Base-by-base conservation (phyloP, 2,329 filamentous ascomycete species). In the Scytalidium sp. region DNA sequence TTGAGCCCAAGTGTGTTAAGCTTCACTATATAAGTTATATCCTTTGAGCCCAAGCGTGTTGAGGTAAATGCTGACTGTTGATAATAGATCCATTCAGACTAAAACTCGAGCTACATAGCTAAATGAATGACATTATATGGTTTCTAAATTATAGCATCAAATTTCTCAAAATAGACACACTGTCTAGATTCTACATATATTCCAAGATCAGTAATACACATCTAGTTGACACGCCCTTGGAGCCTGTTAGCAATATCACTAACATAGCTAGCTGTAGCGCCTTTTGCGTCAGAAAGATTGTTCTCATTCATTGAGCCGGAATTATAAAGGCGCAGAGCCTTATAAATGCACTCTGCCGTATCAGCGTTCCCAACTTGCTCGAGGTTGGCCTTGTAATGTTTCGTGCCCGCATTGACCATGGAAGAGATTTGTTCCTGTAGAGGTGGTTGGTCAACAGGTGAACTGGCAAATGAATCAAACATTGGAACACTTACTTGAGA, bases 281-380 rank as follows among this genome's bases (percentile, higher is more conserved):
- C 67, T n/a, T 48, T 50, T 29, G 60, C 64, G 41, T 68, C 59
- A 53, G 66, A 69, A 23, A 72, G 61, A 56, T 73, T 56, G 32
- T 54, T 50, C 19, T 53, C 39, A 57, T 70, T 61, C 45, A 70
- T 63, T 23, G 56, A 60, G 39, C 70, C 70, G 5, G 69, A 71
- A 63, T 72, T 72, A 60, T 71, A 72, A 43, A 62, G 62, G 44
- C 69, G 65, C 20, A 70, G 60, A 6, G 70, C 69, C 50, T 65
- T 63, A 59, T 72, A 72, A 58, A 70, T 66, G 53, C 57, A 60
- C 17, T 64, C 54, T 46, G 59, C 57, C 19, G 56, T 58, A 47
- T 59, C 52, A 40, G 50, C 45, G 56, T 64, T 47, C 39, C 67
- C 67, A 46, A 56, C 58, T 53, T 63, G 50, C 43, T 56, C 41